A percentile compares a stretch with the other conserved stretches of the same genome.
Conservation (phyloP, 75 land plant genomes). For the Pinus tabuliformis region DNA sequence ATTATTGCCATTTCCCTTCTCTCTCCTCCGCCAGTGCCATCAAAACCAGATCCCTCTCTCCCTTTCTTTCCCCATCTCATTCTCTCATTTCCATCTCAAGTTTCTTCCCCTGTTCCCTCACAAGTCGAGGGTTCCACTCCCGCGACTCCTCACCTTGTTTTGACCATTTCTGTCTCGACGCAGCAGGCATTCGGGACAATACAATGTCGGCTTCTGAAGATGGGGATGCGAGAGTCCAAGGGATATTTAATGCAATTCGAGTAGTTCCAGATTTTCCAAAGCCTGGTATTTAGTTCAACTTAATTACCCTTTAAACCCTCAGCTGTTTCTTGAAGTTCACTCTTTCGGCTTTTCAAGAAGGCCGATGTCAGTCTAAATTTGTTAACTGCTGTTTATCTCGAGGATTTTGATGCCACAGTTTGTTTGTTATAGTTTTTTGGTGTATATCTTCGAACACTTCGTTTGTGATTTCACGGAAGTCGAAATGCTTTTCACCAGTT, state of each 20-base stretch:
- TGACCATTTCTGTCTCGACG: neutral
- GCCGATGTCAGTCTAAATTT: neutral
- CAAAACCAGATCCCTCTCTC: neutral
- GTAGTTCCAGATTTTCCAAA: constrained; percentile 41
- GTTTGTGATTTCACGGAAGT: neutral
- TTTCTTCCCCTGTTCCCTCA: neutral
- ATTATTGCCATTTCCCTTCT: no score
- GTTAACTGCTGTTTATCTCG: neutral
- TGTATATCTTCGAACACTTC: no score
- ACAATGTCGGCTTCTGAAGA: constrained; percentile 18
- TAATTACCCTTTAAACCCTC: neutral
- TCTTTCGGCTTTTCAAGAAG: neutral
- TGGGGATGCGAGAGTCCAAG: constrained; percentile 24
- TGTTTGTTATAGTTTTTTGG: neutral
- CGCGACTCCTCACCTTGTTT: no score
- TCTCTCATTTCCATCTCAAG: neutral
- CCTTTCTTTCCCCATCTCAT: neutral
- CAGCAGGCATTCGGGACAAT: no score
- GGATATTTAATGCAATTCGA: constrained; percentile 26
- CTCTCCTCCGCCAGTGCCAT: no score
- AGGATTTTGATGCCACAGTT: neutral
- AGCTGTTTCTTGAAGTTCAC: neutral
- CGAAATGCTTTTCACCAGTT: neutral
- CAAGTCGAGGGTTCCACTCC: constrained; percentile 7
- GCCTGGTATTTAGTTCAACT: constrained; percentile 17